Percentiles rank a stretch among this genome's conserved stretches.
Evolutionary conservation across 2,329 filamentous ascomycete species (phyloP).

Genomic region (Paraphoma chrysanthemicola): DNA sequence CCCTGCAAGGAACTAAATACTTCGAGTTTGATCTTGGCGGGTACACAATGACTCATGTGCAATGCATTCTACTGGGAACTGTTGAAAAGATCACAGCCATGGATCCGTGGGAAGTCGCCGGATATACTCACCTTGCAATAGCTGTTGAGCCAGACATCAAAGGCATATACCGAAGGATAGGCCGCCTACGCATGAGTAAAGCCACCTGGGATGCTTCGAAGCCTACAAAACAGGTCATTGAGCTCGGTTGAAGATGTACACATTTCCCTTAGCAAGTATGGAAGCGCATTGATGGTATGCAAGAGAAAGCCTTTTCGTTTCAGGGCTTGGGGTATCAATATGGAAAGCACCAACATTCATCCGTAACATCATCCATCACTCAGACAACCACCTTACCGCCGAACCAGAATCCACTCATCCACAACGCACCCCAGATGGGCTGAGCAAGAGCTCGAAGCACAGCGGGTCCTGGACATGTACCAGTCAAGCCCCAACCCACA

Average conservation of each 20-base stretch:
- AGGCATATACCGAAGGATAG: background rate
- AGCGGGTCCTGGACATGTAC: conserved; percentile 61
- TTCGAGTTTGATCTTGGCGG: background rate
- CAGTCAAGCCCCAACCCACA: conserved; percentile 59
- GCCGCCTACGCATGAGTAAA: background rate
- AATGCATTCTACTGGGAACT: background rate
- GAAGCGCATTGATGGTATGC: too few species aligned
- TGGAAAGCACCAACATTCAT: background rate
- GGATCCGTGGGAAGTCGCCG: background rate
- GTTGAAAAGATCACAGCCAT: background rate
- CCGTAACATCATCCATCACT: background rate
- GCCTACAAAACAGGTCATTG: background rate
- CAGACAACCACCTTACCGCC: conserved; percentile 33
- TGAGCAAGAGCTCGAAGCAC: conserved; percentile 55
- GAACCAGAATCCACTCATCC: conserved; percentile 56
- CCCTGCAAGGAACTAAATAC: background rate
- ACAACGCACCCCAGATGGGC: conserved; percentile 56
- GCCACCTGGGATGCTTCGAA: background rate
- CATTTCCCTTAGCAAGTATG: too few species aligned
- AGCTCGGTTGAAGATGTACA: background rate
- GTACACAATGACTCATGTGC: background rate
- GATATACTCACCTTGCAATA: background rate
- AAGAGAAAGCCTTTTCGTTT: background rate
- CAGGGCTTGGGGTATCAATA: background rate
- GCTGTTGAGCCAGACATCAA: background rate